Evolutionary conservation across 2,329 filamentous ascomycete species (phyloP).

Genomic region (Fusarium palustre): DNA sequence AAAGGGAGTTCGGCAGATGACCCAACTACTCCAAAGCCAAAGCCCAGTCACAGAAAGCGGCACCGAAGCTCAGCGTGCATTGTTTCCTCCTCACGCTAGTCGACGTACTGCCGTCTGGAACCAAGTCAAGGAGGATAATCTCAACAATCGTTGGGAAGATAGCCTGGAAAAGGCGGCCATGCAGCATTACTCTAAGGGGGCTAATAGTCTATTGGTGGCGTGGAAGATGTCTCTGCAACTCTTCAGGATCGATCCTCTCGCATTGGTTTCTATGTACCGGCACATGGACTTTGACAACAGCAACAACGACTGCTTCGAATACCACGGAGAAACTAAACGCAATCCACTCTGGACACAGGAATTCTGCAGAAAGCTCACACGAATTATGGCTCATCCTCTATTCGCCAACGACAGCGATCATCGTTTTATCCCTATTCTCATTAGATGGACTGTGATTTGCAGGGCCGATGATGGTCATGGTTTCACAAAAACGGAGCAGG

Average conservation of each 20-base stretch:
- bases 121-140: background rate
- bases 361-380: background rate
- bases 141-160: background rate
- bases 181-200: background rate
- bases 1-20: background rate
- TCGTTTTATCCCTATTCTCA: background rate
- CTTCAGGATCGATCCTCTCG: background rate
- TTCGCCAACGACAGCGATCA: background rate
- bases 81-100: background rate
- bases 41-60: background rate
- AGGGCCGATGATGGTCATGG: background rate
- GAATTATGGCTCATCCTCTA: conserved; percentile 1
- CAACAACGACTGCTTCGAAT: background rate
- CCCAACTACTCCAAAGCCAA: background rate
- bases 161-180: background rate
- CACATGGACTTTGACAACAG: background rate
- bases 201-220: background rate
- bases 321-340: background rate
- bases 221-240: background rate
- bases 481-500: background rate
- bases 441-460: conserved; percentile 3
- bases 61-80: too few species aligned
- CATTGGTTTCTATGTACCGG: background rate
- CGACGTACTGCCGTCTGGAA: background rate
- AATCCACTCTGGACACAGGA: background rate